These are phyloP conservation scores for Paraphoma sp. DNA, from an alignment of 2,329 filamentous ascomycete genomes.

Conservation along the genomic window DNA sequence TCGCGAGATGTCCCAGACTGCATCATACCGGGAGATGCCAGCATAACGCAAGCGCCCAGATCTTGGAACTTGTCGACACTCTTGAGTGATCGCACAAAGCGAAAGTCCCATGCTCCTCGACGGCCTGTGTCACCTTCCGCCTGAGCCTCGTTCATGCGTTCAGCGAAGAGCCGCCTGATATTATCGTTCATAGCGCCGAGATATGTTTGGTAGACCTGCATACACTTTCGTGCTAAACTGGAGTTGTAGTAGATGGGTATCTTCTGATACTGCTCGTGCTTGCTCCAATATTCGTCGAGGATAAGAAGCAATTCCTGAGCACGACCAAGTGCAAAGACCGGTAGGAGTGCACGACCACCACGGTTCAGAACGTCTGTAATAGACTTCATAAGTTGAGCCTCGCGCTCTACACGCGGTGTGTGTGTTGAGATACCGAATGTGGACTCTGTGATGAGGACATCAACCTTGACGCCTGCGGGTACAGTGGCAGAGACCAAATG, in stretches of 20 bases:
- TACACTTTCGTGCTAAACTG: slow-evolving; percentile 93
- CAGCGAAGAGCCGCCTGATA: slow-evolving; percentile 92
- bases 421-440: slow-evolving; percentile 97
- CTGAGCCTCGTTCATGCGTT: slow-evolving; percentile 90
- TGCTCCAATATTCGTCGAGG: slow-evolving; percentile 94
- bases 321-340: slow-evolving; percentile 91
- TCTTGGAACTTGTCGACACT: slow-evolving; percentile 96
- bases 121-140: slow-evolving; percentile 75
- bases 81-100: slow-evolving; percentile 89
- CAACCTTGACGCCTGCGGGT: slow-evolving; percentile 86
- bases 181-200: slow-evolving; percentile 99
- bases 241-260: slow-evolving; percentile 97
- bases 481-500: slow-evolving; percentile 95
- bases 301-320: slow-evolving; percentile 95
- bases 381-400: slow-evolving; percentile 93
- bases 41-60: slow-evolving; percentile 93
- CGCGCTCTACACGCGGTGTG: slow-evolving; percentile 86
- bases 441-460: slow-evolving; percentile 96
- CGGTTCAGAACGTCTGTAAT: slow-evolving; percentile 91
- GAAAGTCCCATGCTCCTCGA: slow-evolving; percentile 96
- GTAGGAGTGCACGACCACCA: slow-evolving; percentile 90
- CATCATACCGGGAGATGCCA: slow-evolving; percentile 97
- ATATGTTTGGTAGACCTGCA: slow-evolving; percentile 98
- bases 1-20: slow-evolving; percentile 95
- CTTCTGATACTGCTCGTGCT: slow-evolving; percentile 86